phyloP scores from a whole-genome alignment of 2,329 filamentous ascomycete genomes.

The Gnomoniopsis smithogilvyi region DNA sequence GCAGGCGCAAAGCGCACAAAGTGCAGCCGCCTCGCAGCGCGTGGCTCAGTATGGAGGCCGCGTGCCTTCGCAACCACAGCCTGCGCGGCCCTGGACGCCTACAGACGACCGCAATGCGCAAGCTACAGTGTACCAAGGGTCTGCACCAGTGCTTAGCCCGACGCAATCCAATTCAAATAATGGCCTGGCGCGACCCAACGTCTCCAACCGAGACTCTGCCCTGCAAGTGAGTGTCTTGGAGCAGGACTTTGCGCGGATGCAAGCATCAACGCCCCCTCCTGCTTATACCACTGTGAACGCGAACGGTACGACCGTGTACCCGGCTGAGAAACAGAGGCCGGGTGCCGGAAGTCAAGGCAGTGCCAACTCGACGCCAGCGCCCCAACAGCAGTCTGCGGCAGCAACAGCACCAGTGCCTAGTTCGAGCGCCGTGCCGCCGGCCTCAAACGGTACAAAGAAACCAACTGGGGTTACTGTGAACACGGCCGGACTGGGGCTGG shows the following conservation, averaged over 20 bases:
- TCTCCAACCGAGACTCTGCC: slow-evolving; percentile 12
- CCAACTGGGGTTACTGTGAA: slow-evolving; percentile 26
- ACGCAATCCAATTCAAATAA: slow-evolving; percentile 48
- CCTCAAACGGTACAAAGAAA: slow-evolving; percentile 25
- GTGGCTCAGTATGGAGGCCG: slow-evolving; percentile 71
- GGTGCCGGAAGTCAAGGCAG: slow-evolving; percentile 25
- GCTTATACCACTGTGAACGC: slow-evolving; percentile 81
- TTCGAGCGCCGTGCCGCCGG: slow-evolving; percentile 18
- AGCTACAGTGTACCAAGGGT: slow-evolving; percentile 88
- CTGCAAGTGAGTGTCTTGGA: slow-evolving; percentile 71
- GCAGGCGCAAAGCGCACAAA: slow-evolving; percentile 67
- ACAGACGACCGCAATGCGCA: slow-evolving; percentile 85
- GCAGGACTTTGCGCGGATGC: slow-evolving; percentile 80
- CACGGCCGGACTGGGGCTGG: slow-evolving; percentile 30
- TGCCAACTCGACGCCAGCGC: slow-evolving; percentile 25
- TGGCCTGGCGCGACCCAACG: slow-evolving; percentile 24
- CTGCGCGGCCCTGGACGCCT: slow-evolving; percentile 82
- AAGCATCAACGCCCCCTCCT: slow-evolving; percentile 83
- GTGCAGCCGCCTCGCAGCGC: slow-evolving; percentile 77
- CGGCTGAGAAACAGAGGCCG: slow-evolving; percentile 72
- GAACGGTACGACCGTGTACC: slow-evolving; percentile 57
- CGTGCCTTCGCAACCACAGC: slow-evolving; percentile 39
- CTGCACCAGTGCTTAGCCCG: slow-evolving; percentile 62
- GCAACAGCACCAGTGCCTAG: slow-evolving; percentile 16
- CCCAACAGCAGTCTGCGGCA: slow-evolving; percentile 21